phyloP scores from a whole-genome alignment of 176 grass and related monocot genomes.

The Chloris gayana region DNA sequence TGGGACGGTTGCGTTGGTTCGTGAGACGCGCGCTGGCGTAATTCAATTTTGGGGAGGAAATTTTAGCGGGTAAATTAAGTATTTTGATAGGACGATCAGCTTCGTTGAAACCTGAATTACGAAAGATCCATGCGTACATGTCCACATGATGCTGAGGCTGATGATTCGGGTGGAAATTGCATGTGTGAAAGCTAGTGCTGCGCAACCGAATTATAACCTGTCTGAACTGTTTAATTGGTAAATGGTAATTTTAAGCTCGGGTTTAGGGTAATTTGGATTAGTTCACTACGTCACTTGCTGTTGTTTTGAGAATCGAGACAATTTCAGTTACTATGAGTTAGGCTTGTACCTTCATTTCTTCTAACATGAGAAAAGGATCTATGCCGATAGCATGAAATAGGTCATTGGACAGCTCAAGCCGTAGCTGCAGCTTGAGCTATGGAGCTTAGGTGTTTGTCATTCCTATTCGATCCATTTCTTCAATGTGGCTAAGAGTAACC shows the following conservation, averaged over 20 bases:
- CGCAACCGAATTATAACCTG: not conserved
- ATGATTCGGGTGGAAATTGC: not conserved
- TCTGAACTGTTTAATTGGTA: not conserved
- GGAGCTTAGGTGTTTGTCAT: not conserved
- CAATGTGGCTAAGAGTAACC: not conserved
- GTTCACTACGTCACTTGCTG: not conserved
- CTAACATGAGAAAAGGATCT: not conserved
- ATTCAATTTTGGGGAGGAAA: conserved; percentile 3
- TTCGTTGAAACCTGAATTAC: not conserved
- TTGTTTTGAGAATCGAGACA: not conserved
- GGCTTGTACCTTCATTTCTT: not conserved
- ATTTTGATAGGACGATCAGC: not conserved
- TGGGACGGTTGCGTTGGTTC: not conserved
- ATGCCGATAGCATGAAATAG: not conserved
- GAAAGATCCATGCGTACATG: conserved; percentile 19
- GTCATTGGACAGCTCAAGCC: not conserved
- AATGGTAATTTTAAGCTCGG: conserved; percentile 24
- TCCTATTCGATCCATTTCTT: not conserved
- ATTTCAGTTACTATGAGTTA: not conserved
- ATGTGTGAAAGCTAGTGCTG: conserved; percentile 5
- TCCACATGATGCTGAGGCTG: not conserved
- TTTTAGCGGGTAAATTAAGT: not conserved
- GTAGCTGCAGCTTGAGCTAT: too few species aligned
- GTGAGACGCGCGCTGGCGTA: not conserved
- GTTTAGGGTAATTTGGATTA: not conserved